phyloP scores from a whole-genome alignment of 2,329 filamentous ascomycete species.

The Exophiala sp. region DNA sequence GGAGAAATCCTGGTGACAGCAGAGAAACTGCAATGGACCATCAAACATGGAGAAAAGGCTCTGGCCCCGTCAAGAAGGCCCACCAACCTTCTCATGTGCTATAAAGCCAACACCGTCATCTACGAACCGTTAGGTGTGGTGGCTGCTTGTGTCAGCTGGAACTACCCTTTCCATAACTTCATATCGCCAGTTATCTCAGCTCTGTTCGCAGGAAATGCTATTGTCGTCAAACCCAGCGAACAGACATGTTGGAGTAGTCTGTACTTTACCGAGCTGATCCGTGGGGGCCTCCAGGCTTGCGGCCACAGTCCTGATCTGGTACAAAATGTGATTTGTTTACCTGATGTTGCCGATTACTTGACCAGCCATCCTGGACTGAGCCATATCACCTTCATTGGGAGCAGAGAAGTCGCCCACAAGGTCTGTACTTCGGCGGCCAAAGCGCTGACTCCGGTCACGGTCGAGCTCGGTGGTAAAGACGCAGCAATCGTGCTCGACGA shows the following conservation, averaged over 20 bases:
- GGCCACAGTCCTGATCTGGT: constrained; percentile 76
- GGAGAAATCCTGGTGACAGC: constrained; percentile 91
- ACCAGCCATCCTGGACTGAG: constrained; percentile 78
- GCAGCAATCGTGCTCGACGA: constrained; percentile 85
- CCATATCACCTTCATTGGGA: constrained; percentile 96
- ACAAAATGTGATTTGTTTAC: constrained; percentile 83
- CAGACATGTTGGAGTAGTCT: constrained; percentile 86
- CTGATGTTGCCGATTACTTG: constrained; percentile 69
- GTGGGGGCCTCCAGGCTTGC: constrained; percentile 71
- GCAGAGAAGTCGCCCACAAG: constrained; percentile 74
- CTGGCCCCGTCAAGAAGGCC: constrained; percentile 66
- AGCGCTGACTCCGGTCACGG: constrained; percentile 76
- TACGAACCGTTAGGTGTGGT: constrained; percentile 94
- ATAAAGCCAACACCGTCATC: constrained; percentile 83
- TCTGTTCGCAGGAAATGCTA: constrained; percentile 83
- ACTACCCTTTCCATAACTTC: constrained; percentile 94
- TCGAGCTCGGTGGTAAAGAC: constrained; percentile 93
- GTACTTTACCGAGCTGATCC: constrained; percentile 75
- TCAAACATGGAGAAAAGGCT: constrained; percentile 80
- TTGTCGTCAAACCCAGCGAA: constrained; percentile 91
- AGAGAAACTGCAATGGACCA: constrained; percentile 92
- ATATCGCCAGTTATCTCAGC: constrained; percentile 85
- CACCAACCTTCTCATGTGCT: constrained; percentile 88
- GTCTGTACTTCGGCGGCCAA: constrained; percentile 83
- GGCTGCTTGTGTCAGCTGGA: constrained; percentile 90